These are phyloP conservation scores for Sporothrix dimorphospora DNA, from an alignment of 2,329 filamentous ascomycete species.

Conservation along the genomic window DNA sequence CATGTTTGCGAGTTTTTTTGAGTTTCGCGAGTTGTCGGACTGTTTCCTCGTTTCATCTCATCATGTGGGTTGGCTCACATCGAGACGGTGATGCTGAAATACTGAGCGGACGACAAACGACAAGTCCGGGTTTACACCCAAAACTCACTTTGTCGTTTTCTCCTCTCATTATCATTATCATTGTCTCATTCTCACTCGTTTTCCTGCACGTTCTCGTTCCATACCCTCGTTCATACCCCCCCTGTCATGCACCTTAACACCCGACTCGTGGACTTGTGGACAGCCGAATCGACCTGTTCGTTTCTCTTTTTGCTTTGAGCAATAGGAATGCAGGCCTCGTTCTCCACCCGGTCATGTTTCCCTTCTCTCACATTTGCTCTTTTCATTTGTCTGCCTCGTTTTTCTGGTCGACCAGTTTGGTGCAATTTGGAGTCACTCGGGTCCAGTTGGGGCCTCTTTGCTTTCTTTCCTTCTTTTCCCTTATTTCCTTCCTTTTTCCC, in stretches of 20 bases:
- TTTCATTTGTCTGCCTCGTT: not conserved
- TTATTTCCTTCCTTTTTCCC: not conserved
- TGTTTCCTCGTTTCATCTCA: not conserved
- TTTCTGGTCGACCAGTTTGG: not conserved
- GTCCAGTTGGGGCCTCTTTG: not conserved
- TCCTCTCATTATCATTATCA: not conserved
- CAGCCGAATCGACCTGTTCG: not conserved
- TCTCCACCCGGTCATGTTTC: not conserved
- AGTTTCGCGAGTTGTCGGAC: not conserved
- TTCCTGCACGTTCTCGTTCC: not conserved
- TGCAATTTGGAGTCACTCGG: conserved; percentile 5
- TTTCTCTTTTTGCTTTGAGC: not conserved
- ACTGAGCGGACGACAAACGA: not conserved
- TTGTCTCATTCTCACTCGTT: not conserved
- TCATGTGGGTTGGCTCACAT: not conserved
- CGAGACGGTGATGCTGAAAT: not conserved
- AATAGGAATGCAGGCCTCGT: conserved; percentile 1
- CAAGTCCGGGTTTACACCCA: not conserved
- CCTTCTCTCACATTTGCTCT: not conserved
- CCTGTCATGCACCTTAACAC: not conserved
- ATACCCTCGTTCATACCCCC: not conserved
- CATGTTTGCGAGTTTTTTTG: not conserved
- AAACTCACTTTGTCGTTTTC: not conserved
- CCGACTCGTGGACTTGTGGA: not conserved
- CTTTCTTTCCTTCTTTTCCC: not conserved